phyloP scores from a whole-genome alignment of 2,329 filamentous ascomycete species.

The Aspergillus sp. region DNA sequence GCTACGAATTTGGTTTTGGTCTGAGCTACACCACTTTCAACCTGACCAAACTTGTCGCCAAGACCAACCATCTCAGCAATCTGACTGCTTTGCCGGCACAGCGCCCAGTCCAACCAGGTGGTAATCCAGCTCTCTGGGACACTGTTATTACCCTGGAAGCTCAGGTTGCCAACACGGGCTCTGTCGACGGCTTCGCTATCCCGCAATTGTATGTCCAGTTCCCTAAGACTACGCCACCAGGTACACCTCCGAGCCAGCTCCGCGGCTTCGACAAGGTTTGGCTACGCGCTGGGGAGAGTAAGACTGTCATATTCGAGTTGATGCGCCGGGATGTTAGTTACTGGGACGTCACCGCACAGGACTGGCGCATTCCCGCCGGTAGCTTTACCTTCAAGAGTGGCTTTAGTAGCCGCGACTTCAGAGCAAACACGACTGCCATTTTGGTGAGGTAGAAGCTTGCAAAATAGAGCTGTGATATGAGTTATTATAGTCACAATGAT shows the following conservation, averaged over 20 bases:
- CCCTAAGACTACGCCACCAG: conserved; percentile 19
- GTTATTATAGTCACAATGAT: no score
- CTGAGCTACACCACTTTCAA: conserved; percentile 64
- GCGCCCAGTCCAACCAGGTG: conserved; percentile 40
- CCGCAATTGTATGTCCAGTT: conserved; percentile 47
- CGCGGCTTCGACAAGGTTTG: conserved; percentile 57
- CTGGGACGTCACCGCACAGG: conserved; percentile 54
- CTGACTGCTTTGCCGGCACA: conserved; percentile 45
- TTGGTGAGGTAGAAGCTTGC: not conserved
- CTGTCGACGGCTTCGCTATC: conserved; percentile 62
- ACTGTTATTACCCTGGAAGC: conserved; percentile 40
- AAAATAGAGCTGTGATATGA: no score
- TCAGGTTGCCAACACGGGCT: conserved; percentile 66
- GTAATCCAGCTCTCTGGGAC: conserved; percentile 18
- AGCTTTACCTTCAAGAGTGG: conserved; percentile 10
- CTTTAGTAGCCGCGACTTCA: conserved; percentile 12
- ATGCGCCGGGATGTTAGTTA: conserved; percentile 57
- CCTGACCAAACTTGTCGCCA: conserved; percentile 56
- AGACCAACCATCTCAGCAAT: conserved; percentile 40
- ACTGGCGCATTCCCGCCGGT: conserved; percentile 45
- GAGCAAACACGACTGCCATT: not conserved
- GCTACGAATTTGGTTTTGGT: conserved; percentile 45
- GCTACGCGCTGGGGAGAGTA: conserved; percentile 23
- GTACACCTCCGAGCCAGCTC: conserved; percentile 46
- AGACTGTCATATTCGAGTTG: conserved; percentile 47